These are phyloP conservation scores for Dendrobium nobile DNA, from an alignment of 106 monocot species.

Conservation along the genomic window DNA sequence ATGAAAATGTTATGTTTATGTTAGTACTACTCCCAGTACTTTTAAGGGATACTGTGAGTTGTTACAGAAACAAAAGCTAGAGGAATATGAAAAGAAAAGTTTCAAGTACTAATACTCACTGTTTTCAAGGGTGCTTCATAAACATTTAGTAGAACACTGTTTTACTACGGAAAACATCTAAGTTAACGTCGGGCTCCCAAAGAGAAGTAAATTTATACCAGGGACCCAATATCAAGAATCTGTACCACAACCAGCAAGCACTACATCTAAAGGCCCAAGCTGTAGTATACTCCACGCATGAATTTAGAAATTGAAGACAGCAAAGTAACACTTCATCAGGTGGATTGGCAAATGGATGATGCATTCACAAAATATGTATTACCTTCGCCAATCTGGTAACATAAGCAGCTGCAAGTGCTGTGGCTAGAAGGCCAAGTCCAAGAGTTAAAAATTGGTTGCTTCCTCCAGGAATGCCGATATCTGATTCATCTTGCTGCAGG, in stretches of 20 bases:
- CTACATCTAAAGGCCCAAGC: neutral
- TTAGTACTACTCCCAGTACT: no score
- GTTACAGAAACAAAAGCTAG: no score
- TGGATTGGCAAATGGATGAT: neutral
- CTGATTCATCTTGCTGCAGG: slow-evolving; percentile 92
- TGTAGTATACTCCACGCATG: neutral
- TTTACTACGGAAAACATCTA: no score
- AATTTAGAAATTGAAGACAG: neutral
- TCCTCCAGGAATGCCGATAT: slow-evolving; percentile 56
- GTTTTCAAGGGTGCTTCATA: no score
- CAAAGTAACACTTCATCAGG: neutral
- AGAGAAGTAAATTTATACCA: neutral
- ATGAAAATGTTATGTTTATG: no score
- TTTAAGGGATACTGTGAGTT: no score
- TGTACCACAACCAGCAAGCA: neutral
- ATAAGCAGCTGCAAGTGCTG: slow-evolving; percentile 84
- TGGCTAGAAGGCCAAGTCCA: slow-evolving; percentile 77
- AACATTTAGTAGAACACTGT: no score
- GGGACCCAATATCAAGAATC: neutral
- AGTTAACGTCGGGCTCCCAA: neutral
- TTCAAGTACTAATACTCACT: no score
- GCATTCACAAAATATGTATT: slow-evolving; percentile 7
- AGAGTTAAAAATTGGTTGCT: slow-evolving; percentile 74
- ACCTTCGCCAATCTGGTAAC: slow-evolving; percentile 96
- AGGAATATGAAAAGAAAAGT: no score